Conservation (phyloP, 768 basidiomycete genomes). For the Rhizopogon rudus region DNA sequence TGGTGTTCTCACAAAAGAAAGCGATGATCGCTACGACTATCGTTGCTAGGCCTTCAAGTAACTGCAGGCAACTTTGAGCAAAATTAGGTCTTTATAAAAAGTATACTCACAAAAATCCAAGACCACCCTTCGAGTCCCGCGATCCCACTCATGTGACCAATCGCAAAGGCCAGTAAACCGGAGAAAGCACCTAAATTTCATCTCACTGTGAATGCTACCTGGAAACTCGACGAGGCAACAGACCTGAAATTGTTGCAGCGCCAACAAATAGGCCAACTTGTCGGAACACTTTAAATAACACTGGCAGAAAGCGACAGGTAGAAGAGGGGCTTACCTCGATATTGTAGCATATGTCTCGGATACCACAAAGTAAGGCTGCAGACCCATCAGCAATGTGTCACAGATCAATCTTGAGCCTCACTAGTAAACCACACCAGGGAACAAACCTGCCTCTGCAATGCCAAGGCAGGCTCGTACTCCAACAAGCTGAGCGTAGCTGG, state of each 20-base stretch:
- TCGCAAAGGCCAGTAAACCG: constrained; percentile 47
- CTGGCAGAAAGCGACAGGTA: too few relatives aligned
- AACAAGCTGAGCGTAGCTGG: constrained; percentile 56
- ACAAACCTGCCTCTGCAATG: constrained; percentile 60
- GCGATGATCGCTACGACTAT: constrained; percentile 49
- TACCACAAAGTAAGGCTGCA: constrained; percentile 59
- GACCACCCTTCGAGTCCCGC: constrained; percentile 48
- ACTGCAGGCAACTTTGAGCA: constrained; percentile 27
- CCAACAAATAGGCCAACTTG: constrained; percentile 53
- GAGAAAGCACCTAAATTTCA: constrained; percentile 40
- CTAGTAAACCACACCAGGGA: constrained; percentile 72
- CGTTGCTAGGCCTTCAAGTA: constrained; percentile 60
- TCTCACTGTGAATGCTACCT: neutral
- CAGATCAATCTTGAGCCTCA: constrained; percentile 19
- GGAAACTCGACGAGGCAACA: neutral
- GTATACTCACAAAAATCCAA: constrained; percentile 49
- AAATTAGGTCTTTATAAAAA: neutral
- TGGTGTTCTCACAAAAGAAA: constrained; percentile 34
- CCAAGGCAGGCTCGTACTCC: constrained; percentile 52
- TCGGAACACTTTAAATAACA: too few relatives aligned
- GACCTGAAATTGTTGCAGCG: constrained; percentile 51
- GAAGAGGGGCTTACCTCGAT: constrained; percentile 21
- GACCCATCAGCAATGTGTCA: neutral
- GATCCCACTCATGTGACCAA: constrained; percentile 44
- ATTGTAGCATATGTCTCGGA: constrained; percentile 48